phyloP scores from a whole-genome alignment of 345 rosid species.

The Turnera subulata region DNA sequence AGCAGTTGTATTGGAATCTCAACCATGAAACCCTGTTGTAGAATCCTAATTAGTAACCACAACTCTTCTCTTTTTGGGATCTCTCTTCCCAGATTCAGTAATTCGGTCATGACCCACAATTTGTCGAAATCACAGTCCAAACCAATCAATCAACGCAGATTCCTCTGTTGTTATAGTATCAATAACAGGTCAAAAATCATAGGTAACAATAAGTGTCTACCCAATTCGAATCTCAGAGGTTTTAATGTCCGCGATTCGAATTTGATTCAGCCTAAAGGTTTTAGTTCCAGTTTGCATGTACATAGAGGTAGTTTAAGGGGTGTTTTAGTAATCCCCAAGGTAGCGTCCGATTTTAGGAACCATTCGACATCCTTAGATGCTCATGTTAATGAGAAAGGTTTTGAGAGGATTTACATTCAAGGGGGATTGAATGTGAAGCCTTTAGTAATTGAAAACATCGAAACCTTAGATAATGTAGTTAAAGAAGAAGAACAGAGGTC shows the following conservation, averaged over 20 bases:
- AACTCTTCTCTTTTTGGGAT: conserved; percentile 52
- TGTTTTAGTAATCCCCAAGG: conserved; percentile 67
- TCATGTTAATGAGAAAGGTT: conserved; percentile 62
- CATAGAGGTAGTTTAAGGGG: conserved; percentile 45
- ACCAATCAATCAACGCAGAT: conserved; percentile 27
- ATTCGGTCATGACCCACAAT: conserved; percentile 25
- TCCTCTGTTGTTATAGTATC: conserved; percentile 8
- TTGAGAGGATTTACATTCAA: conserved; percentile 66
- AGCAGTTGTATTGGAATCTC: conserved; percentile 56
- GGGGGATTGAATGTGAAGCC: conserved; percentile 66
- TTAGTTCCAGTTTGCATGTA: conserved; percentile 17
- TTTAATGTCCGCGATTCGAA: conserved; percentile 56
- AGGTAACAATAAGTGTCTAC: conserved; percentile 26
- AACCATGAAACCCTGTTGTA: conserved; percentile 75
- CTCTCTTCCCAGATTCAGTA: conserved; percentile 30
- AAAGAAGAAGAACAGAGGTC: conserved; percentile 35
- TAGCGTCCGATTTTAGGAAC: conserved; percentile 67
- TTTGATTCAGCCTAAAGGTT: conserved; percentile 39
- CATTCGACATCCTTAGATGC: conserved; percentile 55
- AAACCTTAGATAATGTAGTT: conserved; percentile 20
- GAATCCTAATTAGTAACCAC: conserved; percentile 50
- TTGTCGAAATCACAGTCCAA: conserved; percentile 54
- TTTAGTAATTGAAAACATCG: conserved; percentile 45
- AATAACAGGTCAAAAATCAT: conserved; percentile 23
- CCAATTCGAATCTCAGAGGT: conserved; percentile 41